These are phyloP conservation scores for Cercophora scortea DNA, from an alignment of 495 filamentous ascomycete genomes.

Conservation along the genomic window DNA sequence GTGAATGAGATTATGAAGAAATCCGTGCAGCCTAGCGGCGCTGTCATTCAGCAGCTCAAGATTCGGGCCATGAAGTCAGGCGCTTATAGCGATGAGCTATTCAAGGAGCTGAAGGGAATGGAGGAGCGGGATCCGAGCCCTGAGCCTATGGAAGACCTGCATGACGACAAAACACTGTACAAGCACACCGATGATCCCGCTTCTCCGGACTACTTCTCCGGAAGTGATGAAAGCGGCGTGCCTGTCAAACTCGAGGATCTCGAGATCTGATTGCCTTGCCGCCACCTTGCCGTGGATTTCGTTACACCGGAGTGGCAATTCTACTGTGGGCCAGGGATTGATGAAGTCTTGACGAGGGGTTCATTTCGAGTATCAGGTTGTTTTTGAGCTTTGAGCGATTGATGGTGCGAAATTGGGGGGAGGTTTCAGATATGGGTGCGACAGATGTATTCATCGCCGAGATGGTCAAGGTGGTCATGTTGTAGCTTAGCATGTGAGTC, in stretches of 20 bases:
- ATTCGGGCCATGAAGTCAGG: constrained; percentile 5
- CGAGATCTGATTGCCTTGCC: not conserved
- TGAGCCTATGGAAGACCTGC: not conserved
- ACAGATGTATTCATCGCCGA: no score
- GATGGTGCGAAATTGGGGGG: no score
- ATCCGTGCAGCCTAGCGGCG: not conserved
- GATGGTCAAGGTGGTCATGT: no score
- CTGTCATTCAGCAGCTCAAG: constrained; percentile 5
- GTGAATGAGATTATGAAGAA: not conserved
- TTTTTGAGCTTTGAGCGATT: no score
- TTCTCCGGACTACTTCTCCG: not conserved
- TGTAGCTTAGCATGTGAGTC: no score
- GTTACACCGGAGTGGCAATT: not conserved
- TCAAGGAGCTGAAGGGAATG: constrained; percentile 1
- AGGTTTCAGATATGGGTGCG: no score
- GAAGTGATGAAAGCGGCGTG: not conserved
- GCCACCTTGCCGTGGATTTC: not conserved
- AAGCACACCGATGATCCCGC: constrained; percentile 4
- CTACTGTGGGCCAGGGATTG: not conserved
- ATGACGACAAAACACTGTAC: not conserved
- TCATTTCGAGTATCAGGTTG: not conserved
- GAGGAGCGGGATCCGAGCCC: constrained; percentile 2
- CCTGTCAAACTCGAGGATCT: constrained; percentile 4
- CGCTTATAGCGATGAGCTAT: not conserved
- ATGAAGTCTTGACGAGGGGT: not conserved